Evolutionary conservation across 106 monocot species (phyloP).

Genomic region (Cymbidium sinense): DNA sequence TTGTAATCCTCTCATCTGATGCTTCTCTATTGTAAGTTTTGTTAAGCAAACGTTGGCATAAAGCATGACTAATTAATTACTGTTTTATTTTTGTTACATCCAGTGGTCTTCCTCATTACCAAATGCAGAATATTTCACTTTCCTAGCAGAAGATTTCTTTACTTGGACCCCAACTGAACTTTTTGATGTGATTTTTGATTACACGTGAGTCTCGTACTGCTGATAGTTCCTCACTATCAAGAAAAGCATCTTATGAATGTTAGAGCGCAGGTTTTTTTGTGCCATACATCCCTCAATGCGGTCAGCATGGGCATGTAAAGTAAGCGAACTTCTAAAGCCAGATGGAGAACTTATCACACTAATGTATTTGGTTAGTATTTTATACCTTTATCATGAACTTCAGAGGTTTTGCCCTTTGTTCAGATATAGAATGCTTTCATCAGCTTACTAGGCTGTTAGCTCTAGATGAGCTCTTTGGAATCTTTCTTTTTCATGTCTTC

Average conservation of each 20-base stretch:
- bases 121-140: conserved; percentile 44
- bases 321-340: conserved; percentile 53
- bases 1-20: not conserved
- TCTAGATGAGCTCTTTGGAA: not conserved
- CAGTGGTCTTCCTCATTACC: conserved; percentile 28
- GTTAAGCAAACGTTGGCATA: not conserved
- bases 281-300: conserved; percentile 72
- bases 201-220: conserved; percentile 44
- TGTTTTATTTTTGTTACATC: not conserved
- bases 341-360: conserved; percentile 84
- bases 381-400: not conserved
- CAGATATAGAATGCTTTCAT: not conserved
- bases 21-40: not conserved
- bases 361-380: conserved; percentile 46
- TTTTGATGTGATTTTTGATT: conserved; percentile 88
- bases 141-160: conserved; percentile 74
- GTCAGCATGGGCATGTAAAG: conserved; percentile 66
- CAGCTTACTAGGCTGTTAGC: not conserved
- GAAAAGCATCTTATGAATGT: not conserved
- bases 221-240: not conserved
- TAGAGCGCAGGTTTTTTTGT: conserved; percentile 68
- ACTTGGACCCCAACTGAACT: conserved; percentile 47
- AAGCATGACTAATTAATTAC: not conserved
- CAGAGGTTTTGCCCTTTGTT: not conserved
- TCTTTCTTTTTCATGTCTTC: not conserved